A percentile compares a stretch with the other conserved stretches of the same genome.
These are phyloP conservation scores for Podospora conica DNA, from an alignment of 495 filamentous ascomycete species.

Conservation along the genomic window DNA sequence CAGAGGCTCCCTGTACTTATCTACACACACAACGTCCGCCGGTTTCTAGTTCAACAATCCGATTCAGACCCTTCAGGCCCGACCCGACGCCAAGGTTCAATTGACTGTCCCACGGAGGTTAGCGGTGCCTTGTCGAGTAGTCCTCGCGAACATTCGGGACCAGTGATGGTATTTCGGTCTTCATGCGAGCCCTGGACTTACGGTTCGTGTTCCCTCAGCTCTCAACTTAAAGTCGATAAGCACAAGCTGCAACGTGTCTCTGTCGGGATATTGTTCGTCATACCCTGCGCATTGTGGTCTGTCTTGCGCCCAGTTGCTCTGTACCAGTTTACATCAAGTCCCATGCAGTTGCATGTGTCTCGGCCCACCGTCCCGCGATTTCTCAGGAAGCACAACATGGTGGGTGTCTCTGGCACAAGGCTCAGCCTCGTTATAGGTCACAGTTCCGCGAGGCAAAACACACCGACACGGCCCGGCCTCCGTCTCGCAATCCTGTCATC, in stretches of 20 bases:
- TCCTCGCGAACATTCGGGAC: constrained; percentile 23
- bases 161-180: constrained; percentile 36
- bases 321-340: constrained; percentile 18
- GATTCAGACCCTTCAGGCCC: background rate
- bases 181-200: constrained; percentile 42
- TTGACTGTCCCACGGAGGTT: background rate
- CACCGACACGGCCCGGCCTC: background rate
- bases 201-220: constrained; percentile 42
- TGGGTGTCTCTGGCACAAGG: background rate
- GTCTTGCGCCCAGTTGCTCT: constrained; percentile 17
- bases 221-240: constrained; percentile 44
- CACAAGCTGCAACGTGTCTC: constrained; percentile 45
- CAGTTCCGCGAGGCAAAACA: background rate
- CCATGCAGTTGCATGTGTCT: constrained; percentile 18
- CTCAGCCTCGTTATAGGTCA: background rate
- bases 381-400: constrained; percentile 2
- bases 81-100: no score
- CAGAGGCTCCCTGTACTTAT: background rate
- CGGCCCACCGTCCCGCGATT: constrained; percentile 1
- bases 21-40: background rate
- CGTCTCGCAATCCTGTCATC: background rate
- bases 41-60: background rate
- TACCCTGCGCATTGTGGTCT: constrained; percentile 58
- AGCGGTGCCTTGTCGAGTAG: background rate
- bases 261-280: constrained; percentile 55